Evolutionary conservation across 257 asterid genomes (phyloP).

Genomic region (Solanum dulcamara): DNA sequence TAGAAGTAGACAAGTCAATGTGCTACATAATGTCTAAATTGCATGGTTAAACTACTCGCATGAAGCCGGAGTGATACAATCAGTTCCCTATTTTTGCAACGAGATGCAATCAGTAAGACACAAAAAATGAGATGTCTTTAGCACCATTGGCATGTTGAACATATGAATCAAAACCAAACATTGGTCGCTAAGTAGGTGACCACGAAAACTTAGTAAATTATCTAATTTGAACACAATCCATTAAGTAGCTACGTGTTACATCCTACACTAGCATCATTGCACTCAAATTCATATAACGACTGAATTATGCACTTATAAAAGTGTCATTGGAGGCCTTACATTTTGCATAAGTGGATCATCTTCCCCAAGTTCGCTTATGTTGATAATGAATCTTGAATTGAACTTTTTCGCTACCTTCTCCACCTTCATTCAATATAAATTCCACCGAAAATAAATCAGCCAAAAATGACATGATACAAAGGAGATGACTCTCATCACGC

Average conservation of each 20-base stretch:
- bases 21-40: not conserved
- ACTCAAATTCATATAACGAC: not conserved
- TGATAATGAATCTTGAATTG: conserved; percentile 35
- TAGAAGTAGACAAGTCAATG: not conserved
- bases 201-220: not conserved
- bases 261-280: not conserved
- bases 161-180: not conserved
- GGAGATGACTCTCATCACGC: not conserved
- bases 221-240: not conserved
- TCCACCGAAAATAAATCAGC: not conserved
- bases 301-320: not conserved
- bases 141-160: not conserved
- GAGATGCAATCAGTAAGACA: not conserved
- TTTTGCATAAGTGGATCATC: conserved; percentile 43
- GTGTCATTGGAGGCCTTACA: conserved; percentile 25
- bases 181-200: not conserved
- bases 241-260: conserved; percentile 1
- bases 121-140: not conserved
- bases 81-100: not conserved
- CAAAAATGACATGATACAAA: not conserved
- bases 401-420: conserved; percentile 27
- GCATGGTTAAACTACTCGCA: not conserved
- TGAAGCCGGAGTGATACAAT: not conserved
- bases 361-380: conserved; percentile 42
- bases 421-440: conserved; percentile 32